Evolutionary conservation across 306 rosid genomes (phyloP).

Genomic region (Echinosophora koreensis): DNA sequence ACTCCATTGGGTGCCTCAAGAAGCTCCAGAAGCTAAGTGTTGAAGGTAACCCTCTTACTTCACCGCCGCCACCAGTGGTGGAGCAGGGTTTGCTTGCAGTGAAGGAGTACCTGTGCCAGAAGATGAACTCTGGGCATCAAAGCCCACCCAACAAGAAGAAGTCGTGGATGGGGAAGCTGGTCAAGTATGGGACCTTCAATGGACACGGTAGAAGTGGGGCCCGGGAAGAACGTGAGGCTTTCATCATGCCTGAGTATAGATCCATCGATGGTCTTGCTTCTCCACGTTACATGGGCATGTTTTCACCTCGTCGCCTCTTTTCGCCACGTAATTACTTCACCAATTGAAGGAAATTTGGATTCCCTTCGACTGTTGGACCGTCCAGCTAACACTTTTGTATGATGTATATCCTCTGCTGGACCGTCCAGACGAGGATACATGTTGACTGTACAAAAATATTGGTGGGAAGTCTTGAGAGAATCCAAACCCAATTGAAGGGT

Average conservation of each 20-base stretch:
- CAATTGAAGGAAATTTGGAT: slow-evolving; percentile 38
- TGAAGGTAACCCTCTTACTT: slow-evolving; percentile 80
- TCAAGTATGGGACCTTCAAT: slow-evolving; percentile 63
- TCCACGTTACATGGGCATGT: slow-evolving; percentile 69
- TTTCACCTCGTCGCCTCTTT: slow-evolving; percentile 88
- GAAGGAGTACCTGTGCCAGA: slow-evolving; percentile 68
- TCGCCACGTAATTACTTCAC: slow-evolving; percentile 61
- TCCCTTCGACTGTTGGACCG: too few relatives aligned
- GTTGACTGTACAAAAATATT: too few relatives aligned
- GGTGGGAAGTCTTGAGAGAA: too few relatives aligned
- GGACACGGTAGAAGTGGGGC: slow-evolving; percentile 33
- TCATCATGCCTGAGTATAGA: slow-evolving; percentile 61
- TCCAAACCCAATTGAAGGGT: too few relatives aligned
- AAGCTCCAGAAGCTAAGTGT: slow-evolving; percentile 70
- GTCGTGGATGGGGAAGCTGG: slow-evolving; percentile 75
- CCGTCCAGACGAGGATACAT: too few relatives aligned
- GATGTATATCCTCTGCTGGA: too few relatives aligned
- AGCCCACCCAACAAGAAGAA: slow-evolving; percentile 64
- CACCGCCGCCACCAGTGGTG: slow-evolving; percentile 71
- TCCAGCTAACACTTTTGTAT: too few relatives aligned
- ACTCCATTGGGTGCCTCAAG: slow-evolving; percentile 79
- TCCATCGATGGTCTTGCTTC: slow-evolving; percentile 76
- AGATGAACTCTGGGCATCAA: slow-evolving; percentile 61
- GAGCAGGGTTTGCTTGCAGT: slow-evolving; percentile 71
- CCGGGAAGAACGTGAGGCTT: slow-evolving; percentile 58